A percentile compares a stretch with the other conserved stretches of the same genome.
Conservation (phyloP, 768 basidiomycete genomes). For the Suillus spraguei region DNA sequence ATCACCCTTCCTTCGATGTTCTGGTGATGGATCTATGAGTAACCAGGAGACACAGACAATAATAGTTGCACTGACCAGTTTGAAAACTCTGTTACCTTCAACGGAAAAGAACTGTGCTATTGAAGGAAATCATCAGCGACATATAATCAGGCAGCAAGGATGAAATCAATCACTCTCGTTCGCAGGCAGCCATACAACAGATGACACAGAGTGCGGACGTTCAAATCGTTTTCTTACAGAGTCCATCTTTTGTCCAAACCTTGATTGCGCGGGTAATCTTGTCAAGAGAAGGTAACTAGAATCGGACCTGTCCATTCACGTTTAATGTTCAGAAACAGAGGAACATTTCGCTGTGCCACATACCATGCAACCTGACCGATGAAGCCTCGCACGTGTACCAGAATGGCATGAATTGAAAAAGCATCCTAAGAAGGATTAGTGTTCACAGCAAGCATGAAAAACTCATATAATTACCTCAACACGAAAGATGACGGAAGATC, state of each 20-base stretch:
- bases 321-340: conserved; percentile 11
- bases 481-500: conserved; percentile 52
- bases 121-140: conserved; percentile 13
- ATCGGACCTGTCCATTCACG: conserved; percentile 43
- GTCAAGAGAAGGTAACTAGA: conserved; percentile 46
- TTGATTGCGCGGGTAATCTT: conserved; percentile 52
- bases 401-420: conserved; percentile 45
- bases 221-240: conserved; percentile 54
- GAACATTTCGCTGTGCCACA: not conserved
- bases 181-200: conserved; percentile 53
- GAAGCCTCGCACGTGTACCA: conserved; percentile 55
- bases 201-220: conserved; percentile 46
- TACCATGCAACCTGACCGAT: conserved; percentile 59
- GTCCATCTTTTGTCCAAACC: conserved; percentile 58
- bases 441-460: conserved; percentile 17
- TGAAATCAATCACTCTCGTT: conserved; percentile 41
- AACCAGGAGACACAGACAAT: conserved; percentile 12
- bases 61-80: conserved; percentile 38
- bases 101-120: conserved; percentile 51
- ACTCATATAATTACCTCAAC: conserved; percentile 41
- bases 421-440: conserved; percentile 37
- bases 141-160: conserved; percentile 9
- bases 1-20: conserved; percentile 46
- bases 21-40: conserved; percentile 30
- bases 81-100: conserved; percentile 48